Percentiles rank a stretch among this genome's conserved stretches.
These are phyloP conservation scores for Pythium angustatum DNA, from an alignment of 352 stramenopile species.

Conservation along the genomic window DNA sequence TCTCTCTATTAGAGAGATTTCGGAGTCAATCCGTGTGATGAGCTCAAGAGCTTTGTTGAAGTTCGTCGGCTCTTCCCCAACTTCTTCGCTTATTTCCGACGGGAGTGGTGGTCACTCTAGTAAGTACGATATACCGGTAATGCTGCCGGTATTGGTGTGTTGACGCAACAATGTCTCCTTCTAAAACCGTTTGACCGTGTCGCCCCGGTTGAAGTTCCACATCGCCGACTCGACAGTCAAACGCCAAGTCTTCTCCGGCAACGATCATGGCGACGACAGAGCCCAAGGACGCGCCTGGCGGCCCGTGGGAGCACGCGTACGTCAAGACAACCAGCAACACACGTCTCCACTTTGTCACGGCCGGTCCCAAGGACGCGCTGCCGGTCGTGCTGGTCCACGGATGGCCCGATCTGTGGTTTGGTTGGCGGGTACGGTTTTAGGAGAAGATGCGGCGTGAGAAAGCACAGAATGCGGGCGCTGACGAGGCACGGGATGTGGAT, in stretches of 20 bases:
- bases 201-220: slow-evolving; percentile 5
- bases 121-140: not conserved
- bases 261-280: not conserved
- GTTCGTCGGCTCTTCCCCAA: too few relatives aligned
- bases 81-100: too few relatives aligned
- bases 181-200: not conserved
- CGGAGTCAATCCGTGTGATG: too few relatives aligned
- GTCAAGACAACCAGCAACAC: slow-evolving; percentile 28
- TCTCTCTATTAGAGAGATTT: too few relatives aligned
- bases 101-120: too few relatives aligned
- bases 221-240: too few relatives aligned
- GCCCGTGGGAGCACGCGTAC: slow-evolving; percentile 21
- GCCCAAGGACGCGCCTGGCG: slow-evolving; percentile 9
- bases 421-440: slow-evolving; percentile 46
- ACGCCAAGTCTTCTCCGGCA: not conserved
- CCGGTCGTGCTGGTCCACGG: slow-evolving; percentile 70
- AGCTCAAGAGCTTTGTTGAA: too few relatives aligned
- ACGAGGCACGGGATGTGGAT: not conserved
- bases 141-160: not conserved
- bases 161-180: not conserved
- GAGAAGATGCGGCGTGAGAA: too few relatives aligned
- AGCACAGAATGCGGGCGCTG: not conserved
- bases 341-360: slow-evolving; percentile 61
- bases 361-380: slow-evolving; percentile 45
- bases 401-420: slow-evolving; percentile 78